These are phyloP conservation scores for Scheffersomyces coipomensis DNA, from an alignment of 805 yeast species.

Conservation along the genomic window DNA sequence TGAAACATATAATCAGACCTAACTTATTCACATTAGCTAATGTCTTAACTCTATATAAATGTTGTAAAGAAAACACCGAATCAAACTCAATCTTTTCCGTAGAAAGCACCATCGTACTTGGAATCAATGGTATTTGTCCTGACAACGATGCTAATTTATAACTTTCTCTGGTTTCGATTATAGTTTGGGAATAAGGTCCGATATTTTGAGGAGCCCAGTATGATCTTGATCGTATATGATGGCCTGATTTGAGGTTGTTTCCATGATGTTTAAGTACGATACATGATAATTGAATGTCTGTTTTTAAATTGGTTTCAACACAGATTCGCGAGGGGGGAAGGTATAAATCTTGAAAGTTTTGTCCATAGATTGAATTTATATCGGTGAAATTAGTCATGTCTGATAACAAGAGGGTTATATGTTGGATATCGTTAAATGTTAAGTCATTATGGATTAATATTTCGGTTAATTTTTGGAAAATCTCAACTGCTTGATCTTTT, in stretches of 20 bases:
- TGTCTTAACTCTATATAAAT: conserved; percentile 61
- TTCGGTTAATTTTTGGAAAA: conserved; percentile 44
- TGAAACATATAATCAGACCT: conserved; percentile 54
- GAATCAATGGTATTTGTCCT: conserved; percentile 89
- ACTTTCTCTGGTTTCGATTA: conserved; percentile 36
- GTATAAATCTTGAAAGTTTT: conserved; percentile 53
- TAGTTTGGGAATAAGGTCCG: conserved; percentile 94
- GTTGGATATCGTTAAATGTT: conserved; percentile 50
- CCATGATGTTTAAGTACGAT: conserved; percentile 33
- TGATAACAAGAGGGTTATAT: conserved; percentile 56
- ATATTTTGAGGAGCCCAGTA: conserved; percentile 99
- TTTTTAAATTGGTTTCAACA: conserved; percentile 57
- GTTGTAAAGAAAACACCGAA: conserved; percentile 66
- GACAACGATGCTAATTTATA: conserved; percentile 62
- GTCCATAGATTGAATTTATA: conserved; percentile 61
- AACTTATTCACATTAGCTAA: conserved; percentile 48
- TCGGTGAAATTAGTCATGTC: conserved; percentile 64
- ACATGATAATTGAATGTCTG: conserved; percentile 59
- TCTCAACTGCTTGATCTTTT: conserved; percentile 44
- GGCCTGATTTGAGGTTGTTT: conserved; percentile 50
- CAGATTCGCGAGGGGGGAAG: conserved; percentile 90
- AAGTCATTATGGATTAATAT: conserved; percentile 29
- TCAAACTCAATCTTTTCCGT: conserved; percentile 24
- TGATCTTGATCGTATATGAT: conserved; percentile 90
- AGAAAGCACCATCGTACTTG: conserved; percentile 60